These are phyloP conservation scores for Fusarium continuum DNA, from an alignment of 2,329 filamentous ascomycete species.

Conservation along the genomic window DNA sequence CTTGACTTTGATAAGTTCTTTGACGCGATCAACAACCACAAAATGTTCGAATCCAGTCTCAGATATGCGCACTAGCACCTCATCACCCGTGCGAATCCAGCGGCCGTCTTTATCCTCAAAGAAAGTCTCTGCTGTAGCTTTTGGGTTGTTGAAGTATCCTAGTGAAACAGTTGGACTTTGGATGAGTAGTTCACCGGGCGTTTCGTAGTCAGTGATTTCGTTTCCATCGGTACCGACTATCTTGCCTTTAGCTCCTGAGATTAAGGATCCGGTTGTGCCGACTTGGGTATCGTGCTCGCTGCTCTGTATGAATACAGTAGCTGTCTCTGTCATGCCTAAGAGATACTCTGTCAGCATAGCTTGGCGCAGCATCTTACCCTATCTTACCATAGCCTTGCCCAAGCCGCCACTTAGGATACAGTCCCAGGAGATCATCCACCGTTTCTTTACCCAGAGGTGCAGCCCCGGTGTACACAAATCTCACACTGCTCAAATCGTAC, in stretches of 20 bases:
- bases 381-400: conserved; percentile 74
- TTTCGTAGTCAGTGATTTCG: conserved; percentile 73
- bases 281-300: conserved; percentile 67
- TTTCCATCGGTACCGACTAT: conserved; percentile 71
- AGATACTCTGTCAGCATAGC: conserved; percentile 55
- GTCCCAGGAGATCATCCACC: conserved; percentile 65
- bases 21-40: conserved; percentile 79
- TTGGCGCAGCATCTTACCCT: fast-evolving
- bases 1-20: conserved; percentile 81
- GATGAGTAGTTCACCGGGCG: conserved; percentile 83
- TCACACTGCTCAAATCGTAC: conserved; percentile 17
- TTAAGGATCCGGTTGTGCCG: conserved; percentile 72
- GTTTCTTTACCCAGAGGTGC: conserved; percentile 78
- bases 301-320: conserved; percentile 46
- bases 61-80: conserved; percentile 73
- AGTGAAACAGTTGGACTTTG: conserved; percentile 80
- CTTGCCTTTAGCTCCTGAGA: conserved; percentile 70
- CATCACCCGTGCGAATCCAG: conserved; percentile 87
- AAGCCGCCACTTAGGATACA: conserved; percentile 72
- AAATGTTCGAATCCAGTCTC: conserved; percentile 79
- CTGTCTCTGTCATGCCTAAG: conserved; percentile 54
- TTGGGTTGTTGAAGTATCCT: conserved; percentile 87
- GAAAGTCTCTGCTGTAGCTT: conserved; percentile 83
- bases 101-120: conserved; percentile 68
- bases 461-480: conserved; percentile 51